Percentiles rank a stretch among this genome's conserved stretches.
These are phyloP conservation scores for Metschnikowia koreensis DNA, from an alignment of 805 yeast species.

Conservation along the genomic window DNA sequence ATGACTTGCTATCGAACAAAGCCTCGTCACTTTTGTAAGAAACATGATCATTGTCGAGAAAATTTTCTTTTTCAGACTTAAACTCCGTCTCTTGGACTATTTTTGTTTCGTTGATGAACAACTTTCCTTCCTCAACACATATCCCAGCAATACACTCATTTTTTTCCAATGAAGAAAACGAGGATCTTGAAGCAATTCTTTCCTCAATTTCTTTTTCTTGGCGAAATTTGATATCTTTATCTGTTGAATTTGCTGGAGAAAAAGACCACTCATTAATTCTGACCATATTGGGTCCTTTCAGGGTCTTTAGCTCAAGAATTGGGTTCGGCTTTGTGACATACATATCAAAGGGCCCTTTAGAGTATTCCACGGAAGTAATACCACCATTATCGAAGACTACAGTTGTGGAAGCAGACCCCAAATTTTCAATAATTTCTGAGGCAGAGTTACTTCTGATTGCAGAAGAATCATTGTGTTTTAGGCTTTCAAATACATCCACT, in stretches of 20 bases:
- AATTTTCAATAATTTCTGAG: background rate
- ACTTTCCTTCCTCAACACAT: no score
- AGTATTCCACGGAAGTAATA: background rate
- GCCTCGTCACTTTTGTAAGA: no score
- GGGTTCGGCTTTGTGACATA: background rate
- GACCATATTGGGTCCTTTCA: conserved; percentile 2
- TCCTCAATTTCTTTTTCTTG: background rate
- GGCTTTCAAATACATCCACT: no score
- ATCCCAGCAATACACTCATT: no score
- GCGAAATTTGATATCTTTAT: background rate
- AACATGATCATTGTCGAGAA: no score
- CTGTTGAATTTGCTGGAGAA: background rate
- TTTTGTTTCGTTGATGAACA: no score
- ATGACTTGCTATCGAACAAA: no score
- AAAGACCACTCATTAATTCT: conserved; percentile 1
- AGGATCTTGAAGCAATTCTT: background rate
- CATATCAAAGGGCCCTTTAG: background rate
- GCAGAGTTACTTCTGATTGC: no score
- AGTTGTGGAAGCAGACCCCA: conserved; percentile 1
- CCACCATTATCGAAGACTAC: background rate
- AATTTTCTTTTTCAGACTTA: no score
- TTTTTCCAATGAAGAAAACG: no score
- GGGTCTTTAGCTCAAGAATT: background rate
- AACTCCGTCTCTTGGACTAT: no score
- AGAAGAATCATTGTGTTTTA: no score